These are phyloP conservation scores for Gillenia trifoliata DNA, from an alignment of 306 rosid genomes.

Conservation along the genomic window DNA sequence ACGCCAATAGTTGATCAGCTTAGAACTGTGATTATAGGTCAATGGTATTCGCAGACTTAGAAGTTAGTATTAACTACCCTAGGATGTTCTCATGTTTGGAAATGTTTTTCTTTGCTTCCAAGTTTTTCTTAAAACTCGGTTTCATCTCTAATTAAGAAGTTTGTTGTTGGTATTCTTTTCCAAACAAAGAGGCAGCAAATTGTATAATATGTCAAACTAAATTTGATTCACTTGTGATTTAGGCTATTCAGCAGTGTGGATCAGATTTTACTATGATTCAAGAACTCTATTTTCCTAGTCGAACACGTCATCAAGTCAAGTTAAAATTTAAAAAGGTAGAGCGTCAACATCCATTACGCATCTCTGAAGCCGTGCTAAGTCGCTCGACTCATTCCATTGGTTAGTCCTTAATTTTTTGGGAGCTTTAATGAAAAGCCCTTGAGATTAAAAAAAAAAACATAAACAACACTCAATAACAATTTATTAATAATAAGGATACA, in stretches of 20 bases:
- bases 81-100: background rate
- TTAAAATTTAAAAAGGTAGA: conserved; percentile 78
- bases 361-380: conserved; percentile 50
- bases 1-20: background rate
- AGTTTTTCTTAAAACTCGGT: background rate
- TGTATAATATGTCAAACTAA: background rate
- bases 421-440: too few relatives aligned
- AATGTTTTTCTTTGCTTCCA: background rate
- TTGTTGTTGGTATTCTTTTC: background rate
- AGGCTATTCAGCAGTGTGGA: conserved; percentile 75
- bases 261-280: conserved; percentile 74
- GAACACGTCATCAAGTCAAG: conserved; percentile 66
- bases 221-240: conserved; percentile 7
- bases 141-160: background rate
- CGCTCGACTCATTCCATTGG: conserved; percentile 54
- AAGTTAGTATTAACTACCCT: background rate
- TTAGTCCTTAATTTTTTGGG: conserved; percentile 13
- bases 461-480: too few relatives aligned
- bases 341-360: conserved; percentile 48
- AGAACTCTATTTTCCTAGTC: conserved; percentile 54
- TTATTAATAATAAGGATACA: too few relatives aligned
- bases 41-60: background rate
- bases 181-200: background rate
- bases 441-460: too few relatives aligned
- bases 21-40: background rate